A percentile compares a stretch with the other conserved stretches of the same genome.
Evolutionary conservation across 345 rosid genomes (phyloP).

Genomic region (Angophora floribunda): DNA sequence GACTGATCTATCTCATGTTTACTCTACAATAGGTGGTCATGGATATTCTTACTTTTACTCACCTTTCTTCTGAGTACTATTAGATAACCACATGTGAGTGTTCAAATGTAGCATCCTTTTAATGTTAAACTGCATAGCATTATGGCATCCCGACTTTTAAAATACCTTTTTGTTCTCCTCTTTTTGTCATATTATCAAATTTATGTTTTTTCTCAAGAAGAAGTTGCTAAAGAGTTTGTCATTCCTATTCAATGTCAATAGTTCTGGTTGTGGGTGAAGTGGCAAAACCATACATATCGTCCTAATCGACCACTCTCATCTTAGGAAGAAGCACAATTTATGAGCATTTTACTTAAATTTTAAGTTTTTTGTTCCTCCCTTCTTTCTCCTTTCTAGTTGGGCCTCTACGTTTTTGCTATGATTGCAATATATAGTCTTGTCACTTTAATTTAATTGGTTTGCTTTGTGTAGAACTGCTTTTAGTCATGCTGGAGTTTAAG

Average conservation of each 20-base stretch:
- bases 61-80: not conserved
- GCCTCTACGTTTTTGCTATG: not conserved
- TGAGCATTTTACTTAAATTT: conserved; percentile 9
- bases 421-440: not conserved
- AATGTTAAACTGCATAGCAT: not conserved
- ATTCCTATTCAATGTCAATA: conserved; percentile 61
- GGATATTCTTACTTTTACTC: not conserved
- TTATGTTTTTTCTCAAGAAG: conserved; percentile 32
- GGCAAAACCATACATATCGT: conserved; percentile 72
- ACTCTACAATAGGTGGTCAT: not conserved
- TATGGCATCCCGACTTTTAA: not conserved
- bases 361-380: not conserved
- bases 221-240: conserved; percentile 63
- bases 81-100: not conserved
- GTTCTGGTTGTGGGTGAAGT: conserved; percentile 82
- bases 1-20: not conserved
- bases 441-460: not conserved
- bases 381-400: not conserved
- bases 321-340: conserved; percentile 58
- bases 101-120: not conserved
- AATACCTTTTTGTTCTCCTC: not conserved
- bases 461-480: not conserved
- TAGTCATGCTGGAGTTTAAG: not conserved
- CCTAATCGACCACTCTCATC: conserved; percentile 55
- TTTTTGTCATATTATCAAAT: not conserved